phyloP scores from a whole-genome alignment of 129 eudicot genomes.

The Silybum marianum region DNA sequence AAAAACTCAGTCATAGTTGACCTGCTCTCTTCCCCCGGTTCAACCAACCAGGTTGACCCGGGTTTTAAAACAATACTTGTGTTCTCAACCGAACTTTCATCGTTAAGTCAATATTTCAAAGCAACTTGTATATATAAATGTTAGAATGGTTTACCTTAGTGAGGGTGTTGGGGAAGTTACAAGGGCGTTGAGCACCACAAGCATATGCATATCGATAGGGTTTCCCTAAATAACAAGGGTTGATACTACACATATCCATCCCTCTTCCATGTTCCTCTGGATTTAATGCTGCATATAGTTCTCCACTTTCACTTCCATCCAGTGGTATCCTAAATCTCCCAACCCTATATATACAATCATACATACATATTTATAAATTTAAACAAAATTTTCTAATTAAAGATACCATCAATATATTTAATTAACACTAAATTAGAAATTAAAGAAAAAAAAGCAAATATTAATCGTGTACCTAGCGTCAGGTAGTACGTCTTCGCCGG shows the following conservation, averaged over 20 bases:
- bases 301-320: conserved; percentile 84
- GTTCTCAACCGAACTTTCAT: no score
- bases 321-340: conserved; percentile 87
- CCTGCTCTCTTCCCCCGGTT: no score
- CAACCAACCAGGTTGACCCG: no score
- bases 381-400: neutral
- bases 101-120: no score
- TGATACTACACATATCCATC: conserved; percentile 96
- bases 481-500: conserved; percentile 77
- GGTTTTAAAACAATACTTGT: no score
- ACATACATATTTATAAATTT: neutral
- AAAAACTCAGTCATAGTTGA: no score
- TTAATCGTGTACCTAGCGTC: conserved; percentile 67
- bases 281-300: conserved; percentile 75
- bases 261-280: conserved; percentile 96
- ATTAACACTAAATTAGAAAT: neutral
- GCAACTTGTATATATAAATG: no score
- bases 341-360: conserved; percentile 53
- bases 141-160: conserved; percentile 58
- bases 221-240: conserved; percentile 74
- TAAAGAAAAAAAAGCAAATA: neutral
- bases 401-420: neutral
- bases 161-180: conserved; percentile 95
- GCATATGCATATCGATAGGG: conserved; percentile 92
- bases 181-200: conserved; percentile 90